These are phyloP conservation scores for Phytophthora cajani DNA, from an alignment of 352 stramenopile genomes.

Conservation along the genomic window DNA sequence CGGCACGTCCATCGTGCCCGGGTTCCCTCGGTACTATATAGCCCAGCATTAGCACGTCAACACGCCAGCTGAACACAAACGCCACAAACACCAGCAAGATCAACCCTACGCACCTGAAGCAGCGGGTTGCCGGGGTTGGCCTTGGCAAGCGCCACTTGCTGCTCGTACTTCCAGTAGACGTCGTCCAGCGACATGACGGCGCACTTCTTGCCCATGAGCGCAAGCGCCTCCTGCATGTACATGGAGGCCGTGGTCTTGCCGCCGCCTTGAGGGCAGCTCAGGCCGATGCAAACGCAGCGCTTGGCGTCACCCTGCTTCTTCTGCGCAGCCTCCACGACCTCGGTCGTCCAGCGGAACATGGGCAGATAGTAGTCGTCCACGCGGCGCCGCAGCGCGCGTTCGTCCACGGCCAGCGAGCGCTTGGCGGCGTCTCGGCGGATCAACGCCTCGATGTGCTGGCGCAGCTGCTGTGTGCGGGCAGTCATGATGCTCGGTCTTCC, in stretches of 20 bases:
- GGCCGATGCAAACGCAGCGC: slow-evolving; percentile 72
- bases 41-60: slow-evolving; percentile 21
- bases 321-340: slow-evolving; percentile 51
- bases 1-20: slow-evolving; percentile 80
- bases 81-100: not conserved
- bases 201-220: slow-evolving; percentile 60
- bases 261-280: slow-evolving; percentile 86
- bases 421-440: slow-evolving; percentile 52
- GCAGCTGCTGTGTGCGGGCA: slow-evolving; percentile 38
- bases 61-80: not conserved
- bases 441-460: slow-evolving; percentile 60
- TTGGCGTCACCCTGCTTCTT: slow-evolving; percentile 25
- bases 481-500: slow-evolving; percentile 19
- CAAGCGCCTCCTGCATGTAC: slow-evolving; percentile 71
- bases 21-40: slow-evolving; percentile 80
- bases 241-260: slow-evolving; percentile 86
- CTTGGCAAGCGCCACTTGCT: slow-evolving; percentile 71
- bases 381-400: slow-evolving; percentile 48
- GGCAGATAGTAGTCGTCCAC: slow-evolving; percentile 83
- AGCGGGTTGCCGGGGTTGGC: slow-evolving; percentile 72
- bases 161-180: slow-evolving; percentile 74
- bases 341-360: slow-evolving; percentile 76
- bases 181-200: slow-evolving; percentile 86
- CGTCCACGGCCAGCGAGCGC: slow-evolving; percentile 38
- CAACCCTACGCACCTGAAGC: slow-evolving; percentile 57